Percentiles rank a stretch among this genome's conserved stretches.
Conservation (phyloP, 495 filamentous ascomycete species). For the Thermothielavioides terrestris region DNA sequence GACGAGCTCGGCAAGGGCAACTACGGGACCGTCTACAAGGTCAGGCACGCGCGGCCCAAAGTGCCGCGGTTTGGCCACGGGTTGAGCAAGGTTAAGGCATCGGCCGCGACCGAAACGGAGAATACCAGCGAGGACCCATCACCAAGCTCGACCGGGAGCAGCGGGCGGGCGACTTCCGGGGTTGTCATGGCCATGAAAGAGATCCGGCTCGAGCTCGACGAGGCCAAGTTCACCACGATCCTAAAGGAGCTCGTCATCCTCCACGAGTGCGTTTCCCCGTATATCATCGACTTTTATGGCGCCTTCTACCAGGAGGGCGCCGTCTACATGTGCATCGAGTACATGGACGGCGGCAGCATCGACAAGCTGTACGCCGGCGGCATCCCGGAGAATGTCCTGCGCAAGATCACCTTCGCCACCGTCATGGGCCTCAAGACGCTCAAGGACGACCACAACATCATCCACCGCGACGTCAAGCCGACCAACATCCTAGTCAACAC, state of each 20-base stretch:
- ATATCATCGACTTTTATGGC: constrained; percentile 97
- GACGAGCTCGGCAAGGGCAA: constrained; percentile 98
- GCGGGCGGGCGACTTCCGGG: constrained; percentile 42
- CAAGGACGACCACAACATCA: constrained; percentile 99
- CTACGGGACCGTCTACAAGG: constrained; percentile 96
- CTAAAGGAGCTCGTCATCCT: constrained; percentile 97
- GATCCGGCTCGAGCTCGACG: constrained; percentile 91
- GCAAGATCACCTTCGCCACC: constrained; percentile 86
- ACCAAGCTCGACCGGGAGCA: constrained; percentile 12
- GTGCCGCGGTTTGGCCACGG: constrained; percentile 74
- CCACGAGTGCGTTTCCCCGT: constrained; percentile 88
- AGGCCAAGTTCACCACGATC: constrained; percentile 92
- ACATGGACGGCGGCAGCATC: constrained; percentile 98
- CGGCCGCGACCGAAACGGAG: constrained; percentile 21
- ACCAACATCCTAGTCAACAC: constrained; percentile 94
- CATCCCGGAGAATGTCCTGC: constrained; percentile 78
- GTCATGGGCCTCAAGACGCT: constrained; percentile 83
- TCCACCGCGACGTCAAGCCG: constrained; percentile 96
- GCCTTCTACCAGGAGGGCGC: constrained; percentile 99
- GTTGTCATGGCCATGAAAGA: constrained; percentile 99
- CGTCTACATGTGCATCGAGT: constrained; percentile 99
- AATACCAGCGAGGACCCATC: constrained; percentile 13
- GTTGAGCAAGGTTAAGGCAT: constrained; percentile 49
- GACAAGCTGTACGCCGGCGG: constrained; percentile 95
- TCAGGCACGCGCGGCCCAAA: constrained; percentile 72